Conservation (phyloP, 805 yeast genomes). For the Starmerella potacharoeniae region DNA sequence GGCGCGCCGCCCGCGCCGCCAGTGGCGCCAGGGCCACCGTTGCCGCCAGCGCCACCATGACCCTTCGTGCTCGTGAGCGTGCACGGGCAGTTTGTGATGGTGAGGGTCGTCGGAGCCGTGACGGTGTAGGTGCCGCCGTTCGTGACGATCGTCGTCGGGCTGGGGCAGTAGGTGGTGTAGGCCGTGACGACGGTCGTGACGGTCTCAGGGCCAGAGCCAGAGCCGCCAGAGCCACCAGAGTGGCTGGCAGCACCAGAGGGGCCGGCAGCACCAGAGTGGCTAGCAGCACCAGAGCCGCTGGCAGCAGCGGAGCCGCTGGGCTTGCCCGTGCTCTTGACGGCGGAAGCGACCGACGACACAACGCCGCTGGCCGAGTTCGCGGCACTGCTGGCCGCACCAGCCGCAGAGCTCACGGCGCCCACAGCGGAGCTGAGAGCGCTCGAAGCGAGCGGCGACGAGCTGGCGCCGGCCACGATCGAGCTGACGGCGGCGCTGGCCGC, state of each 20-base stretch:
- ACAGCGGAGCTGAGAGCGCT: too few species aligned
- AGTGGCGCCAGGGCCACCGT: not conserved
- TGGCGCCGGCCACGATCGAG: too few species aligned
- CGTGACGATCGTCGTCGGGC: conserved; percentile 5
- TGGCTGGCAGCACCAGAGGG: not conserved
- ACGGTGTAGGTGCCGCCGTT: conserved; percentile 10
- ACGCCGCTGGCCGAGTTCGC: conserved; percentile 25
- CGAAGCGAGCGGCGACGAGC: too few species aligned
- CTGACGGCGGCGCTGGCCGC: conserved; percentile 11
- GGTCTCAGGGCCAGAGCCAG: not conserved
- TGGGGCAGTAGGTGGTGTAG: conserved; percentile 2
- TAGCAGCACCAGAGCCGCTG: not conserved
- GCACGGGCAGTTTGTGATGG: conserved; percentile 20
- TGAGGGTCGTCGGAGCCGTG: conserved; percentile 8
- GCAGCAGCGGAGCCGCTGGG: not conserved
- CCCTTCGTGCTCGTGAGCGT: conserved; percentile 3
- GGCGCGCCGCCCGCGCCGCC: too few species aligned
- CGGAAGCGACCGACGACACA: conserved; percentile 15
- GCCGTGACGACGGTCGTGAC: not conserved
- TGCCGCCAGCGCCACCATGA: not conserved
- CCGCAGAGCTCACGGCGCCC: conserved; percentile 22
- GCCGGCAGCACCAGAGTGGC: not conserved
- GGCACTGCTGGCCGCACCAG: conserved; percentile 32
- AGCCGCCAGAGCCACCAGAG: not conserved
- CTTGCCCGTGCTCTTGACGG: not conserved